Conservation (phyloP, 495 filamentous ascomycete species). For the Trichoderma gamsii region DNA sequence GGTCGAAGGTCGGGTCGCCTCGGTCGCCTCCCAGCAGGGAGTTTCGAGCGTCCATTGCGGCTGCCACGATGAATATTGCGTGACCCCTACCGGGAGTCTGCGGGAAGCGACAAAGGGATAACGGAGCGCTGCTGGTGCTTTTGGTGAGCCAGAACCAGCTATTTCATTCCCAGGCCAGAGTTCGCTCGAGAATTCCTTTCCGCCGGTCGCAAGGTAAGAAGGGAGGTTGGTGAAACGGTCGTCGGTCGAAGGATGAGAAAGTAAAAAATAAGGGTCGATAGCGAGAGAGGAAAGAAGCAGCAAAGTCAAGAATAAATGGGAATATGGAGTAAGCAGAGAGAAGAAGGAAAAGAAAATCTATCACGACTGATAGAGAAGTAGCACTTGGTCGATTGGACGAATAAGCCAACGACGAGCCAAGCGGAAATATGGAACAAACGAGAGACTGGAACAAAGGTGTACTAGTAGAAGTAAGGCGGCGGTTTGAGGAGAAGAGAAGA, state of each 20-base stretch:
- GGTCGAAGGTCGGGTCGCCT: slow-evolving; percentile 21
- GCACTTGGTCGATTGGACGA: slow-evolving; percentile 19
- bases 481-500: slow-evolving; percentile 21
- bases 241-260: slow-evolving; percentile 18
- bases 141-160: not conserved
- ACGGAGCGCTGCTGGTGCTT: not conserved
- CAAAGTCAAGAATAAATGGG: not conserved
- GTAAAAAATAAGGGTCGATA: slow-evolving; percentile 16
- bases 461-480: slow-evolving; percentile 22
- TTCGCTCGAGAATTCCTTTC: not conserved
- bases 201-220: not conserved
- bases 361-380: slow-evolving; percentile 16
- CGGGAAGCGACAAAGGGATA: slow-evolving; percentile 13
- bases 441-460: slow-evolving; percentile 7
- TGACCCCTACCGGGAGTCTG: slow-evolving; percentile 27
- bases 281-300: not conserved
- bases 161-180: slow-evolving; percentile 1
- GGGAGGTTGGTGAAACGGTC: not conserved
- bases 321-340: not conserved
- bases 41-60: slow-evolving; percentile 33
- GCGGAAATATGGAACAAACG: slow-evolving; percentile 4
- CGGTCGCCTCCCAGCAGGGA: slow-evolving; percentile 31
- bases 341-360: slow-evolving; percentile 11
- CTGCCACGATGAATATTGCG: slow-evolving; percentile 33
- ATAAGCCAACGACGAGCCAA: slow-evolving; percentile 1